Percentiles rank a stretch among this genome's conserved stretches.
These are phyloP conservation scores for Amborella trichopoda DNA, from an alignment of 164 flowering plant species.

Conservation along the genomic window DNA sequence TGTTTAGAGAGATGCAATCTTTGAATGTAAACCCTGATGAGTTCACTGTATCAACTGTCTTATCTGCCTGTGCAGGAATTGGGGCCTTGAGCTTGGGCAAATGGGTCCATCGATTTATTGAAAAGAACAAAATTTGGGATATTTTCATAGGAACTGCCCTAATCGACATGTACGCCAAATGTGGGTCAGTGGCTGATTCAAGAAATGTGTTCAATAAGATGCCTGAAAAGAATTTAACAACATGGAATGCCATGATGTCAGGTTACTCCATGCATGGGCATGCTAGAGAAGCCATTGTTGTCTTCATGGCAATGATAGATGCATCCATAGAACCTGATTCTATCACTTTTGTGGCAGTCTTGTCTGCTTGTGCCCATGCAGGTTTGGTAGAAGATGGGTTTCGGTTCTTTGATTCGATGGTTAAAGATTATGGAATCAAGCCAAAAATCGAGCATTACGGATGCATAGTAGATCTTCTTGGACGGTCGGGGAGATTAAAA, in stretches of 20 bases:
- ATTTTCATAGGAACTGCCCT: slow-evolving; percentile 31
- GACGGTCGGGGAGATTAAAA: slow-evolving; percentile 10
- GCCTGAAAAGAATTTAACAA: slow-evolving; percentile 32
- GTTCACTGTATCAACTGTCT: slow-evolving; percentile 22
- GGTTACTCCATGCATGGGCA: slow-evolving; percentile 43
- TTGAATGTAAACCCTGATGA: slow-evolving; percentile 1
- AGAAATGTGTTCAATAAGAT: slow-evolving; percentile 26
- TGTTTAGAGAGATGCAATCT: slow-evolving; percentile 11
- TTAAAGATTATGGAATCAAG: slow-evolving; percentile 5
- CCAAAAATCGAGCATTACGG: slow-evolving; percentile 10
- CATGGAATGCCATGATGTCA: slow-evolving; percentile 48
- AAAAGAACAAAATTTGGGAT: slow-evolving; percentile 23
- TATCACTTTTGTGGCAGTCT: slow-evolving; percentile 14
- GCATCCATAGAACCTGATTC: slow-evolving; percentile 35
- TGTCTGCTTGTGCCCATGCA: slow-evolving; percentile 11
- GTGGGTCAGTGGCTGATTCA: slow-evolving; percentile 37
- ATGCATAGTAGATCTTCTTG: slow-evolving; percentile 11
- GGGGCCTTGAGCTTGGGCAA: slow-evolving; percentile 37
- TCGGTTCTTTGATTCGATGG: slow-evolving; percentile 8
- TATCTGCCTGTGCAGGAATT: slow-evolving; percentile 42
- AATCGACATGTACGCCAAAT: slow-evolving; percentile 53
- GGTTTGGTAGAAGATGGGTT: slow-evolving; percentile 10
- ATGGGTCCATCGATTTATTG: slow-evolving; percentile 25
- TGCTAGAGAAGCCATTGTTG: slow-evolving; percentile 25
- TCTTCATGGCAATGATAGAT: slow-evolving; percentile 32